phyloP scores from a whole-genome alignment of 108 stramenopile genomes.

The Pseudonitzschia delicatissima region DNA sequence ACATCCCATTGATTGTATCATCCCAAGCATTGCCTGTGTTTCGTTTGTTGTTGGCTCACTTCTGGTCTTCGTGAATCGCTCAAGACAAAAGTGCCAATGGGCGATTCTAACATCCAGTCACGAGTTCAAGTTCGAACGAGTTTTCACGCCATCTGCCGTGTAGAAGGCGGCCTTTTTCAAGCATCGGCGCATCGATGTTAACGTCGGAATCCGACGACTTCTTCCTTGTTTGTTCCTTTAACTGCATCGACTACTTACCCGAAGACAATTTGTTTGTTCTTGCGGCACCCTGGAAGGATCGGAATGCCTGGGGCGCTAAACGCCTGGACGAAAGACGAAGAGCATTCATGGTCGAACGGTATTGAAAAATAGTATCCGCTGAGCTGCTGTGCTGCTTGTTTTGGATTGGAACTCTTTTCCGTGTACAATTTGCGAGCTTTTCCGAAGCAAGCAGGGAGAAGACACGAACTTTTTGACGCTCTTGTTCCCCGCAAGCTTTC shows the following conservation, averaged over 20 bases:
- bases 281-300: slow-evolving; percentile 24
- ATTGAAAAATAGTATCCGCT: too few relatives aligned
- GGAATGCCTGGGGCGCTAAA: slow-evolving; percentile 52
- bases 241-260: slow-evolving; percentile 18
- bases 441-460: too few relatives aligned
- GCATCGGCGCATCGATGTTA: slow-evolving; percentile 16
- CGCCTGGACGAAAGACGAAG: slow-evolving; percentile 58
- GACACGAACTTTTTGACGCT: too few relatives aligned
- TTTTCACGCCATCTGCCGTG: background rate
- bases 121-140: slow-evolving; percentile 4
- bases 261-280: slow-evolving; percentile 15
- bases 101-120: background rate
- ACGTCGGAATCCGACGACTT: slow-evolving; percentile 13
- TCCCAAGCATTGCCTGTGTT: too few relatives aligned
- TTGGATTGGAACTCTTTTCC: too few relatives aligned
- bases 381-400: too few relatives aligned
- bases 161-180: background rate
- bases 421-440: too few relatives aligned
- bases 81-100: background rate
- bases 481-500: background rate
- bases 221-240: background rate
- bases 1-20: too few relatives aligned
- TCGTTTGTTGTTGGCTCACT: too few relatives aligned
- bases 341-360: slow-evolving; percentile 61
- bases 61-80: too few relatives aligned